Base-by-base conservation (phyloP, 768 basidiomycete genomes). In the Russula sp. region DNA sequence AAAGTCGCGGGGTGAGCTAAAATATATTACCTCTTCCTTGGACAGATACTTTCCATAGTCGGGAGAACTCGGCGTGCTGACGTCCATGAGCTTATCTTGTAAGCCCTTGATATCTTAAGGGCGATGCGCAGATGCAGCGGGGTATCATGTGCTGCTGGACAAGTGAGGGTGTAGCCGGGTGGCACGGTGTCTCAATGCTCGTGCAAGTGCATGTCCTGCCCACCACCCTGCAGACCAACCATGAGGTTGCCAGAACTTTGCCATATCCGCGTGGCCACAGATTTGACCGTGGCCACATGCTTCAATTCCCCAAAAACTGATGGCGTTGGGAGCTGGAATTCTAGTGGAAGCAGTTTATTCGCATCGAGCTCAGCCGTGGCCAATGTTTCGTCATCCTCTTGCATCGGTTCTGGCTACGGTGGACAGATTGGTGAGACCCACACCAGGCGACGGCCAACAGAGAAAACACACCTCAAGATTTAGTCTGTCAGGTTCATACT, bases 251-350 rank as follows among this genome's bases (percentile, higher is more conserved):
- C 80, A 8, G 82, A 83, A 32, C 82, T 80, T 6, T 80, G 78
- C 77, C 86, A 87, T 79, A 95, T 91, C 61, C 93, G 84, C 56
- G 79, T 70, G 18, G 91, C 74, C 4, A 87, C 82, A 38, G 74
- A 75, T 16, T 76, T 75, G 52, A 94, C 75, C 5, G 89, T 75
- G 3, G 75, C 70, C 29, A 77, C 75, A 22, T 85, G 83, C 32
- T 86, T 86, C 13, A 75, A 75, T 50, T 84, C 79, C 7, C 80
- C 71, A 7, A 88, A 78, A 11, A 85, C 81, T 68, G 77, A 79
- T 0, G 93, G 90, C n/a, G 87, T 78, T 0, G 92, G 91, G n/a
- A 93, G 73, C 67, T 84, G 85, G 74, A 93, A 92, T 59, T 92
- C 86, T 11, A 81, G 73, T 39, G 66, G 54, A 6, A 88, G 74